These are phyloP conservation scores for Ogataea henricii DNA, from an alignment of 805 yeast genomes.

Conservation along the genomic window DNA sequence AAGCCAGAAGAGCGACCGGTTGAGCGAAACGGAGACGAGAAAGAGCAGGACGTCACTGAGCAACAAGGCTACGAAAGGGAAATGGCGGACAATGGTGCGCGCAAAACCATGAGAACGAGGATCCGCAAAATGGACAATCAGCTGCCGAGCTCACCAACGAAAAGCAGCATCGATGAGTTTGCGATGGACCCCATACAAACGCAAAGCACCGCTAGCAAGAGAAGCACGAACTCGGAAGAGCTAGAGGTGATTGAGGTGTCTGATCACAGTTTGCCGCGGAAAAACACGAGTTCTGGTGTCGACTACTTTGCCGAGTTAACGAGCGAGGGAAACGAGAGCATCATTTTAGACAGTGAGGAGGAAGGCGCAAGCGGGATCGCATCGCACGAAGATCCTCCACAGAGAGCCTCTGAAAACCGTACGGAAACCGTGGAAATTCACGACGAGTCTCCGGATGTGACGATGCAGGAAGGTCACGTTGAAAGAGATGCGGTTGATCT, in stretches of 20 bases:
- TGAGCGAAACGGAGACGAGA: too few relatives aligned
- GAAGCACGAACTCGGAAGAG: background rate
- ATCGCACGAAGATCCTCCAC: background rate
- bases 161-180: slow-evolving; percentile 3
- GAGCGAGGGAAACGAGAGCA: slow-evolving; percentile 5
- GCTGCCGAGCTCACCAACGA: slow-evolving; percentile 1
- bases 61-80: too few relatives aligned
- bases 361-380: background rate
- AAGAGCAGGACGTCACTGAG: too few relatives aligned
- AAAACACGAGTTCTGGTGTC: background rate
- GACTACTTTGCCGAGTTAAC: background rate
- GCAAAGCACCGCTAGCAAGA: slow-evolving; percentile 3
- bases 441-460: background rate
- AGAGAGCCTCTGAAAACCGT: background rate
- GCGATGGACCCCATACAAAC: slow-evolving; percentile 1
- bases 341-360: slow-evolving; percentile 1
- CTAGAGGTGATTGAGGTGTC: slow-evolving; percentile 5
- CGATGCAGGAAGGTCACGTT: background rate
- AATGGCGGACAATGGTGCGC: too few relatives aligned
- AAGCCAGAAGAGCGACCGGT: too few relatives aligned
- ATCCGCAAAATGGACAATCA: background rate
- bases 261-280: background rate
- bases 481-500: slow-evolving; percentile 1
- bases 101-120: background rate
- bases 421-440: slow-evolving; percentile 1